Conservation (phyloP, 352 stramenopile genomes). For the Phytophthora pinifolia region DNA sequence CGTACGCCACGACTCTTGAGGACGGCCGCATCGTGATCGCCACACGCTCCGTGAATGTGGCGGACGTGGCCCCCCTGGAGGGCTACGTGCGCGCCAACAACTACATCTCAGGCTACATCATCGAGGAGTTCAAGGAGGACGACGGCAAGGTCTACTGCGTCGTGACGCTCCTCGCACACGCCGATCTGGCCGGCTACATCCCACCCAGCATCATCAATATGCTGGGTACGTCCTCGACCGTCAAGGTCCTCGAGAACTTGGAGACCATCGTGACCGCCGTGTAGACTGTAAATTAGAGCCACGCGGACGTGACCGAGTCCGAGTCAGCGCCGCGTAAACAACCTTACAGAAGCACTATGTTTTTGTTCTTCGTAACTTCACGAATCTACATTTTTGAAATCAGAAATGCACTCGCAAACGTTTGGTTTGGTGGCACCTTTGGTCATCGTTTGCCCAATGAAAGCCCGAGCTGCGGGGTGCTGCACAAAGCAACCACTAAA, state of each 20-base stretch:
- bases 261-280: constrained; percentile 46
- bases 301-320: neutral
- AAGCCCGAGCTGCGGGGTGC: neutral
- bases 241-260: constrained; percentile 79
- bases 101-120: constrained; percentile 79
- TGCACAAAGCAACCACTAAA: constrained; percentile 26
- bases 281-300: constrained; percentile 27
- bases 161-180: constrained; percentile 76
- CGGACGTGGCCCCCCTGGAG: constrained; percentile 45
- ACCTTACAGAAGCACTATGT: constrained; percentile 11
- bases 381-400: constrained; percentile 31
- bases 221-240: constrained; percentile 81
- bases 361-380: constrained; percentile 25
- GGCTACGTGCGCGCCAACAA: constrained; percentile 68
- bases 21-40: constrained; percentile 66
- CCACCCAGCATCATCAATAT: constrained; percentile 81
- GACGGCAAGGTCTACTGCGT: constrained; percentile 58
- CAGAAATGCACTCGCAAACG: neutral
- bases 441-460: constrained; percentile 16
- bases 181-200: constrained; percentile 79
- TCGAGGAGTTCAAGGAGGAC: constrained; percentile 54
- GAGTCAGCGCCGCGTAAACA: neutral
- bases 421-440: constrained; percentile 1
- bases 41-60: constrained; percentile 60
- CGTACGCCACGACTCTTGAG: constrained; percentile 46